A percentile compares a stretch with the other conserved stretches of the same genome.
phyloP scores from a whole-genome alignment of 2,329 filamentous ascomycete genomes.

The Simplicillium aogashimaense region DNA sequence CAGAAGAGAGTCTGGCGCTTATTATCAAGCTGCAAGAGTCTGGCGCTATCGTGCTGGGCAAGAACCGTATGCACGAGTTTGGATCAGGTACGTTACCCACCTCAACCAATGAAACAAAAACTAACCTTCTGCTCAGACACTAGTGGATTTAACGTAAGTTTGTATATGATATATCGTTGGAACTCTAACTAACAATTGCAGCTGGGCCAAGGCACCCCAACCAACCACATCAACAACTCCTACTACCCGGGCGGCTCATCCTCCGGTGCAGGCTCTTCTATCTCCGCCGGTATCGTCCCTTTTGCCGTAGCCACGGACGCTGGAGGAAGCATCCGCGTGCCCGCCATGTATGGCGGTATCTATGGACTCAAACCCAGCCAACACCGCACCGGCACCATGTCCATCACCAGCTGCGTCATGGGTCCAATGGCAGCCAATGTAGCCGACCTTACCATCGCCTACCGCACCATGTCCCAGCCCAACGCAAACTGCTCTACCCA shows the following conservation, averaged over 20 bases:
- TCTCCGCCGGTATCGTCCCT: slow-evolving; percentile 63
- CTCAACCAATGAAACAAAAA: slow-evolving; percentile 10
- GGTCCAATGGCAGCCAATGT: slow-evolving; percentile 71
- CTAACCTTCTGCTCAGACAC: slow-evolving; percentile 41
- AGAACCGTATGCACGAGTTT: slow-evolving; percentile 72
- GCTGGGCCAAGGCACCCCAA: slow-evolving; percentile 53
- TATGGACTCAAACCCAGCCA: slow-evolving; percentile 77
- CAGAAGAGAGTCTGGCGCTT: slow-evolving; percentile 55
- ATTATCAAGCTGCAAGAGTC: slow-evolving; percentile 61
- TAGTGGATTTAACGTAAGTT: slow-evolving; percentile 64
- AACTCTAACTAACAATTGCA: slow-evolving; percentile 24
- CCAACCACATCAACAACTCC: slow-evolving; percentile 64
- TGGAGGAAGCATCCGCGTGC: slow-evolving; percentile 67
- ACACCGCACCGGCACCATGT: slow-evolving; percentile 51
- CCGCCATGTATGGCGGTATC: slow-evolving; percentile 64
- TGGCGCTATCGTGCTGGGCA: slow-evolving; percentile 66
- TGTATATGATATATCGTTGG: background rate
- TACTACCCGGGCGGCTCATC: slow-evolving; percentile 81
- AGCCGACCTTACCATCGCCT: slow-evolving; percentile 71
- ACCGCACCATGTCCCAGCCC: slow-evolving; percentile 67
- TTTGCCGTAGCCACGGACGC: slow-evolving; percentile 67
- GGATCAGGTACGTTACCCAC: slow-evolving; percentile 47
- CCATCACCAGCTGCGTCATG: slow-evolving; percentile 48
- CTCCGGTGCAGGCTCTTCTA: slow-evolving; percentile 62
- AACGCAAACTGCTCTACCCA: slow-evolving; percentile 54